These are phyloP conservation scores for Aschersonia sp. DNA, from an alignment of 2,329 filamentous ascomycete species.

Conservation along the genomic window DNA sequence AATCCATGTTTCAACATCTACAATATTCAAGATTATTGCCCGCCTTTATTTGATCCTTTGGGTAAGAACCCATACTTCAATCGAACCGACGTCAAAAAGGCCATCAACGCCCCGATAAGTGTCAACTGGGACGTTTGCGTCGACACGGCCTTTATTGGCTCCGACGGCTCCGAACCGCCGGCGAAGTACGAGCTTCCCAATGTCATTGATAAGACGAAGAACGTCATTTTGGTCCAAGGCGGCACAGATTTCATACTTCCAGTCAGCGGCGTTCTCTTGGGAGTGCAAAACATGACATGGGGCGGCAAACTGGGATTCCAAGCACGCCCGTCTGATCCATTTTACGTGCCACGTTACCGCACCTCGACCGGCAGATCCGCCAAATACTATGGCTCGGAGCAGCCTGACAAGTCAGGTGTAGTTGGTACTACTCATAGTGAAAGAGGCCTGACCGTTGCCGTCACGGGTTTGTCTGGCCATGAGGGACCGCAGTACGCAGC, in stretches of 20 bases:
- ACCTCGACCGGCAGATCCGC: background rate
- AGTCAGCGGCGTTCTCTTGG: slow-evolving; percentile 53
- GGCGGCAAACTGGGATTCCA: slow-evolving; percentile 58
- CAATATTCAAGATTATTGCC: slow-evolving; percentile 58
- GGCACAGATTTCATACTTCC: slow-evolving; percentile 54
- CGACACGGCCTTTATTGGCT: slow-evolving; percentile 2
- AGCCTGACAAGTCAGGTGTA: slow-evolving; percentile 47
- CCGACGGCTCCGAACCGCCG: slow-evolving; percentile 24
- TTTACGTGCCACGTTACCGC: slow-evolving; percentile 44
- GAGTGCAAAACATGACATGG: slow-evolving; percentile 74
- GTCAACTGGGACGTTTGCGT: slow-evolving; percentile 7
- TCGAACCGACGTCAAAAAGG: slow-evolving; percentile 51
- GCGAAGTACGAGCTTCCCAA: slow-evolving; percentile 46
- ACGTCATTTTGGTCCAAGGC: slow-evolving; percentile 62
- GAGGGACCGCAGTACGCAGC: slow-evolving; percentile 57
- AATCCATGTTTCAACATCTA: slow-evolving; percentile 78
- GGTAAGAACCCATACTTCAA: slow-evolving; percentile 65
- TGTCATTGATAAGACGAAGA: slow-evolving; percentile 59
- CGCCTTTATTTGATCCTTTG: slow-evolving; percentile 53
- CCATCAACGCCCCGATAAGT: slow-evolving; percentile 46
- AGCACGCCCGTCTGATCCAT: slow-evolving; percentile 39
- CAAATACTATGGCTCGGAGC: slow-evolving; percentile 21
- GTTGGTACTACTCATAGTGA: slow-evolving; percentile 60
- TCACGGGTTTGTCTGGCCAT: slow-evolving; percentile 50
- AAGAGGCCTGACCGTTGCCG: slow-evolving; percentile 58